Percentiles rank a stretch among this genome's conserved stretches.
Conservation (phyloP, 306 rosid species). For the Prunus armeniaca region DNA sequence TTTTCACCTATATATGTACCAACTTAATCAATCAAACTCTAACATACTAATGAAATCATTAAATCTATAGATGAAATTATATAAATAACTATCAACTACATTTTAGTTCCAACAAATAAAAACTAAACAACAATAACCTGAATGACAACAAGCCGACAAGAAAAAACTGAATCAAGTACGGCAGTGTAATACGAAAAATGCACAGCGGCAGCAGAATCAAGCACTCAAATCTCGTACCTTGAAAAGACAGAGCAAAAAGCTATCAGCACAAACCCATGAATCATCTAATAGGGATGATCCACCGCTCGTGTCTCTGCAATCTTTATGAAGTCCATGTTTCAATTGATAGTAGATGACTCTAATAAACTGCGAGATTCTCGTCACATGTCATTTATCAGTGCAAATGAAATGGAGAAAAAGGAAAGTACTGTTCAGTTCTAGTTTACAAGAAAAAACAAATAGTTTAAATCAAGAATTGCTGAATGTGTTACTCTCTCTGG, state of each 20-base stretch:
- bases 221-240: conserved; percentile 43
- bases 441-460: neutral
- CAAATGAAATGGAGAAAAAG: neutral
- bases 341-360: conserved; percentile 78
- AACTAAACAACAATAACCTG: neutral
- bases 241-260: conserved; percentile 67
- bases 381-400: conserved; percentile 12
- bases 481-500: neutral
- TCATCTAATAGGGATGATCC: conserved; percentile 55
- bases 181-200: neutral
- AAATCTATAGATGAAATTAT: too few relatives aligned
- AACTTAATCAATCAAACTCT: too few relatives aligned
- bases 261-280: conserved; percentile 68
- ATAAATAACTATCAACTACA: too few relatives aligned
- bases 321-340: conserved; percentile 67
- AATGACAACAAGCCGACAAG: neutral
- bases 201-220: neutral
- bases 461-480: neutral
- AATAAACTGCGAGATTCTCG: conserved; percentile 50
- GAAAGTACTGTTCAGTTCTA: neutral
- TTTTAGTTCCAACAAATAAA: too few relatives aligned
- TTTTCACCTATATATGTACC: too few relatives aligned
- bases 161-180: neutral
- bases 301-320: conserved; percentile 17
- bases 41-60: too few relatives aligned